Evolutionary conservation across 2,329 filamentous ascomycete genomes (phyloP).

Genomic region (Aspergillus chevalieri): DNA sequence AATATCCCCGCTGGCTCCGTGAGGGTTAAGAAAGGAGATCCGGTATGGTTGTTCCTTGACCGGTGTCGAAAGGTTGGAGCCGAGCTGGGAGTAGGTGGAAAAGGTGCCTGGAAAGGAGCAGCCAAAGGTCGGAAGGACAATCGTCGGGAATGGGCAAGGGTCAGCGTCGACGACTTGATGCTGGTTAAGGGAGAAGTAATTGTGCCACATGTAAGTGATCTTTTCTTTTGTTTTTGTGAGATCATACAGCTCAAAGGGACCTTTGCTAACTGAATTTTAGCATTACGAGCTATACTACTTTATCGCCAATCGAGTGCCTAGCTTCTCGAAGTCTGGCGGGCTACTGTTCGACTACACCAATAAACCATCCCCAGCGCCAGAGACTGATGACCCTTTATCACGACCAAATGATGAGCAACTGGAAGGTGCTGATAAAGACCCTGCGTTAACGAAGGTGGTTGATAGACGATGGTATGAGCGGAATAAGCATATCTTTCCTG

Average conservation of each 20-base stretch:
- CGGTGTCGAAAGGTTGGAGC: constrained; percentile 85
- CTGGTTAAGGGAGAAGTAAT: constrained; percentile 86
- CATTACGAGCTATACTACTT: constrained; percentile 98
- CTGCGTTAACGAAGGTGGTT: constrained; percentile 82
- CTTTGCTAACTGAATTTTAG: constrained; percentile 41
- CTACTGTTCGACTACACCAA: constrained; percentile 71
- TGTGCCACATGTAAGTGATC: constrained; percentile 74
- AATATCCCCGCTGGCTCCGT: constrained; percentile 80
- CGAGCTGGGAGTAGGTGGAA: constrained; percentile 66
- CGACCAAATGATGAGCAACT: constrained; percentile 50
- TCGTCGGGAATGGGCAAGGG: constrained; percentile 79
- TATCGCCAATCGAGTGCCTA: constrained; percentile 65
- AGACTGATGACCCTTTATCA: constrained; percentile 36
- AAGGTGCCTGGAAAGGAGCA: constrained; percentile 32
- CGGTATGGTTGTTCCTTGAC: constrained; percentile 88
- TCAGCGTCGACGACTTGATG: constrained; percentile 93
- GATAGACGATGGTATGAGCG: constrained; percentile 94
- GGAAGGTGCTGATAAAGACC: constrained; percentile 74
- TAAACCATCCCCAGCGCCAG: constrained; percentile 27
- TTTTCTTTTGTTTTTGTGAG: neutral
- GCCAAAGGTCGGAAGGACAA: constrained; percentile 49
- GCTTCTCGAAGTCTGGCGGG: constrained; percentile 66
- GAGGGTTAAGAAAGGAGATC: constrained; percentile 86
- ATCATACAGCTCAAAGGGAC: neutral
- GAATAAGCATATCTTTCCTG: constrained; percentile 97